Evolutionary conservation across 306 rosid species (phyloP).

Genomic region (Cucurbita maxima): DNA sequence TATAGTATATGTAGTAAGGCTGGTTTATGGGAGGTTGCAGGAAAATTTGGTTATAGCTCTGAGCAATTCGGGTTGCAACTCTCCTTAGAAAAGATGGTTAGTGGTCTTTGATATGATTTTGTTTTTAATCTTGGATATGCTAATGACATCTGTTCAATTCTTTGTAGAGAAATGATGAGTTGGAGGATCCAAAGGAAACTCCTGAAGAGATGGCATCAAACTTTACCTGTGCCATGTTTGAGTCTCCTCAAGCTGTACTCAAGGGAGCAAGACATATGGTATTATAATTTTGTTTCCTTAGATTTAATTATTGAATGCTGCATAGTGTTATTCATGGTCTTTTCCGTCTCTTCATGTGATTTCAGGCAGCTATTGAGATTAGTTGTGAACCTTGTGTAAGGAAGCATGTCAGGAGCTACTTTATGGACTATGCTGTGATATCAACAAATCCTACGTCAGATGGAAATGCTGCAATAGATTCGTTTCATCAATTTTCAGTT

Average conservation of each 20-base stretch:
- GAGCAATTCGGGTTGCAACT: constrained; percentile 88
- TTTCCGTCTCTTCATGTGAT: background rate
- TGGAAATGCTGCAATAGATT: constrained; percentile 65
- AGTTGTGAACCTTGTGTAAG: constrained; percentile 94
- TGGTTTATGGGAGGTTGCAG: constrained; percentile 94
- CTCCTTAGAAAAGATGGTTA: constrained; percentile 54
- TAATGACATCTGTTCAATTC: background rate
- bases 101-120: constrained; percentile 15
- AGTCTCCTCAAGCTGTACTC: constrained; percentile 79
- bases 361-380: constrained; percentile 95
- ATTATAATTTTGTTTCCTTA: background rate
- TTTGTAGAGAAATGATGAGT: constrained; percentile 55
- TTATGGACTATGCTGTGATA: constrained; percentile 71
- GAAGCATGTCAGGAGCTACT: constrained; percentile 77
- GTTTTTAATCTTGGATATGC: background rate
- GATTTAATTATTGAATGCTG: background rate
- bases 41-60: constrained; percentile 84
- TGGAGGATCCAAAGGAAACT: constrained; percentile 93
- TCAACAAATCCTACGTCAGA: constrained; percentile 77
- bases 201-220: constrained; percentile 96
- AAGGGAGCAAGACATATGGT: constrained; percentile 98
- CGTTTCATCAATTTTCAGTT: constrained; percentile 74
- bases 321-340: background rate
- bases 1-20: constrained; percentile 71
- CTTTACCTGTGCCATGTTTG: constrained; percentile 80